Evolutionary conservation across 139 green algal genomes (phyloP), one percentile per base, ranked within the genome.

Genomic region (Diplosphaera chodatii): DNA sequence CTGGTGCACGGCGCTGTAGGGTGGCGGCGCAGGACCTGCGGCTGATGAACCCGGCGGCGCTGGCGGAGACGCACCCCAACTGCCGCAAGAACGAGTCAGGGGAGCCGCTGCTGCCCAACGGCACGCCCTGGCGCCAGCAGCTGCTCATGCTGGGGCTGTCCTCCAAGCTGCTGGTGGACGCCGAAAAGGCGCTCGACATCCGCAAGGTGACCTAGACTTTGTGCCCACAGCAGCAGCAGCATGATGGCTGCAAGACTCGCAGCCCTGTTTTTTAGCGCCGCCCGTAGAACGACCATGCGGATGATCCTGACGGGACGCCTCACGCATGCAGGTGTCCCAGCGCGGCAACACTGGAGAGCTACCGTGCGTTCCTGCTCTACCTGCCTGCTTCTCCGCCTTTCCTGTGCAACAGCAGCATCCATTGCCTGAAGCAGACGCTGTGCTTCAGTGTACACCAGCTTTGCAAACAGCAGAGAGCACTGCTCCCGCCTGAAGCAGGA

Each of bases 91-190:
- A 88, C 68, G 82, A 69, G 23, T 67, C 72, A 15, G 90, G 90
- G 32, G 74, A 94, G 41, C 69, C 76, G 15, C 66, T 93, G 59
- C 83, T 96, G 71, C 90, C 90, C 41, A 91, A 88, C 72, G 90
- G 89, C 55, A 66, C 73, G 59, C 67, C 83, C 34, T 96, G 90
- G 90, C 78, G 79, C 64, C 82, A 78, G 32, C 75, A 94, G 40
- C 78, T 96, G 23, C 79, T 96, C 33, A 80, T 96, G 41, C 74
- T 91, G 23, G 85, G 79, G 73, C 87, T 92, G 68, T 85, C 86
- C 55, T 89, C 80, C 48, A 93, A 91, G 76, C 80, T 95, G 55
- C 79, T 96, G 40, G 75, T 77, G 41, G 78, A 91, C 32, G 84
- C 90, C 20, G 91, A 93, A 64, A 56, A 48, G 4, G 32, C 87